Base-by-base conservation (phyloP, 225 moss, liverwort and hornwort species). In the Physcomitrium patens region DNA sequence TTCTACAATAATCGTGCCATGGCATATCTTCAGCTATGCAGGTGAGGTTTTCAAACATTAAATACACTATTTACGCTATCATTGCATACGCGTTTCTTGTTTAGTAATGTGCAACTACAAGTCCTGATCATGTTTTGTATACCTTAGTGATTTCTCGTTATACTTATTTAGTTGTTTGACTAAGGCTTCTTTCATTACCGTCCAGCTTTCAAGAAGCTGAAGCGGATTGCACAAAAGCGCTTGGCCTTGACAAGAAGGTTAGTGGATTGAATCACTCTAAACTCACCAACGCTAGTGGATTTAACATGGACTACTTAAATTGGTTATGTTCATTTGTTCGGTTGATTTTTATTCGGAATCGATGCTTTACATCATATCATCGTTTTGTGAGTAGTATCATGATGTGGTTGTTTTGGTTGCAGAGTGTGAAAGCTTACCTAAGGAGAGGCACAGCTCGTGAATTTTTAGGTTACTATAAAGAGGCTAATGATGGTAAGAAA, bases 391-490 rank as follows among this genome's bases (percentile, higher is more conserved):
- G 3, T 27, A 16, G 62, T 44, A 28, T 65, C 8, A 65, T 70
- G 42, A 60, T 65, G 62, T 61, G 66, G 12, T 7, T 67, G 61
- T 43, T 71, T 22, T 17, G 24, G 67, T 71, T 85, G 72, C 94
- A 96, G 95, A 99, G 94, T 74, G 93, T 99, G 28, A 99, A 99
- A 77, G 91, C 95, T 28, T 84, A 87, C 60, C 84, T 99, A 50
- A 84, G 99, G 77, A 80, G 99, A 81, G 99, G 99, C 83, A 95
- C 91, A 68, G 93, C 99, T 53, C 91, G 95, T 59, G 93, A 99
- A 68, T 95, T 85, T 81, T 84, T 99, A 82, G 99, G 91, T 69
- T 89, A 88, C 72, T 95, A 99, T 84, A 99, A 86, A 56, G 99
- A 99, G 65, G 99, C 99, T 52, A 79, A 72, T 49, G 77, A 80